These are phyloP conservation scores for Pythium phragmitis DNA, from an alignment of 352 stramenopile species.

Conservation along the genomic window DNA sequence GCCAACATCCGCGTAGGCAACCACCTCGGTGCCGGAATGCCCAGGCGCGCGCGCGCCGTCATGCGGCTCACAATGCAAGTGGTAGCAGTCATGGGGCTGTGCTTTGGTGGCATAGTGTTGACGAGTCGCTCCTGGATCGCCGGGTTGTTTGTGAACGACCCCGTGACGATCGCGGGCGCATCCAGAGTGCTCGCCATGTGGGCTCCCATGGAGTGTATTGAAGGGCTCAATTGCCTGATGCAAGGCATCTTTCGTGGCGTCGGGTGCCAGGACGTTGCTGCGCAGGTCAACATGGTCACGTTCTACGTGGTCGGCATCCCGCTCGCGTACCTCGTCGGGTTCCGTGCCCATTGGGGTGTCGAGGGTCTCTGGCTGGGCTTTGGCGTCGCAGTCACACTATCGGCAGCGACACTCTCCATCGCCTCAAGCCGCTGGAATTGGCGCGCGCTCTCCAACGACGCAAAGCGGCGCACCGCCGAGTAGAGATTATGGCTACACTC, in stretches of 20 bases:
- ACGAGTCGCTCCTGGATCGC: constrained; percentile 42
- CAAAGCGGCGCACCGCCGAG: constrained; percentile 28
- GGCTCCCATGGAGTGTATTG: constrained; percentile 60
- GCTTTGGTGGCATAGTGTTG: constrained; percentile 41
- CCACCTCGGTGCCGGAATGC: constrained; percentile 60
- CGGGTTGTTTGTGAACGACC: constrained; percentile 41
- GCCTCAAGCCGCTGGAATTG: constrained; percentile 42
- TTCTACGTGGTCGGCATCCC: constrained; percentile 81
- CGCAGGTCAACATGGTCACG: constrained; percentile 56
- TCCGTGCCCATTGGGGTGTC: constrained; percentile 41
- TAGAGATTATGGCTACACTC: constrained; percentile 11
- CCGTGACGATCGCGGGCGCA: constrained; percentile 36
- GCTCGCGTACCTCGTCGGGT: constrained; percentile 52
- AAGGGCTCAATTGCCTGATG: constrained; percentile 63
- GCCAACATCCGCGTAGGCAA: constrained; percentile 78
- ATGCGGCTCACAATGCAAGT: constrained; percentile 39
- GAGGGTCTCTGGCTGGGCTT: constrained; percentile 84
- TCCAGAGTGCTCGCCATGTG: constrained; percentile 54
- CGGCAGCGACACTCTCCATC: constrained; percentile 27
- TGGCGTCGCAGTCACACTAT: constrained; percentile 42
- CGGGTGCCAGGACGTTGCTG: constrained; percentile 63
- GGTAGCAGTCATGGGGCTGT: constrained; percentile 28
- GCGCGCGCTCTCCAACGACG: constrained; percentile 32
- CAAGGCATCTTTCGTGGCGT: constrained; percentile 75
- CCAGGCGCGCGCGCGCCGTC: constrained; percentile 49